Evolutionary conservation across 352 stramenopile genomes (phyloP).

Genomic region (Globisporangium viniferum): DNA sequence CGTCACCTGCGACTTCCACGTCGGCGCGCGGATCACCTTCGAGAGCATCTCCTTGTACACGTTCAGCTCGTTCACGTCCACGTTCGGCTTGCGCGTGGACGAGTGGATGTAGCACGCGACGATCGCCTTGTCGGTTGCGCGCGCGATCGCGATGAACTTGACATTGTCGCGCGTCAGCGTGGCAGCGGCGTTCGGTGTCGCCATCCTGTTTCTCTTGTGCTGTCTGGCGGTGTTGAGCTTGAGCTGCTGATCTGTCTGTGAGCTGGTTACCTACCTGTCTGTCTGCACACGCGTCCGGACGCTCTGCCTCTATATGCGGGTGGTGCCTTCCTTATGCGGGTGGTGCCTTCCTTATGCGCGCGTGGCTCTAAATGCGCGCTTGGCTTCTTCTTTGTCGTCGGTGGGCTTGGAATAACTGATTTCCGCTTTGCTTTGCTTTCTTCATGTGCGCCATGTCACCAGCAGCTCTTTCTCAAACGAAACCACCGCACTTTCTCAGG

Average conservation of each 20-base stretch:
- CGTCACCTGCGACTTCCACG: slow-evolving; percentile 83
- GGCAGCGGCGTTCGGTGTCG: slow-evolving; percentile 21
- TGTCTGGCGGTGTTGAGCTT: slow-evolving; percentile 10
- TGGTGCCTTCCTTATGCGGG: background rate
- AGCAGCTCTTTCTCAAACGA: background rate
- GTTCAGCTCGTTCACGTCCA: slow-evolving; percentile 53
- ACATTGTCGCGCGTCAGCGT: slow-evolving; percentile 76
- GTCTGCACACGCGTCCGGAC: background rate
- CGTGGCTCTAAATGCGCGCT: background rate
- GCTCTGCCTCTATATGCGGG: slow-evolving; percentile 3
- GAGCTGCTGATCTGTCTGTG: slow-evolving; percentile 3
- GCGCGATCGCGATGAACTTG: slow-evolving; percentile 82
- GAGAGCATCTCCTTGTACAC: slow-evolving; percentile 78
- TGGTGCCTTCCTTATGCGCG: background rate
- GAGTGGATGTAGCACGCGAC: slow-evolving; percentile 76
- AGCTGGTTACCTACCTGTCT: background rate
- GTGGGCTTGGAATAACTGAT: slow-evolving; percentile 2
- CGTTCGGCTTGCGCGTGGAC: slow-evolving; percentile 38
- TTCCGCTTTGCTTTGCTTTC: no score
- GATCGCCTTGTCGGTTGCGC: slow-evolving; percentile 78
- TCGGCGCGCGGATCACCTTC: slow-evolving; percentile 81
- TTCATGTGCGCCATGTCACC: slow-evolving; percentile 1
- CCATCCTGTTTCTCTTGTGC: slow-evolving; percentile 6
- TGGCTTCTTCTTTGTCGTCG: background rate
- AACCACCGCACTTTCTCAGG: background rate